These are phyloP conservation scores for Parmelia sp. DNA, from an alignment of 495 filamentous ascomycete genomes.

Conservation along the genomic window DNA sequence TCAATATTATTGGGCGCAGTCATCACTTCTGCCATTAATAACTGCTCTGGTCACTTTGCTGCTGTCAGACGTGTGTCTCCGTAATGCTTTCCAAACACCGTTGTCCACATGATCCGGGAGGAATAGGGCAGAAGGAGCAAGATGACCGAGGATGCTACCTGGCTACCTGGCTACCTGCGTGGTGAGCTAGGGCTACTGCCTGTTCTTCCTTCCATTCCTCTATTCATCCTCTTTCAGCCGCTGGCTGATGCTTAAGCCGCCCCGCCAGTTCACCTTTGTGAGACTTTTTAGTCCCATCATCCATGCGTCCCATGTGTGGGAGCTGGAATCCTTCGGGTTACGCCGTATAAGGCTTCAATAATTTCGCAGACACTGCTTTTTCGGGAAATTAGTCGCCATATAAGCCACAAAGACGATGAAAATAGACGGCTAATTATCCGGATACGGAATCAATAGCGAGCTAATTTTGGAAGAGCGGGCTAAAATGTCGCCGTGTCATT, in stretches of 20 bases:
- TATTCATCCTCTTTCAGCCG: not conserved
- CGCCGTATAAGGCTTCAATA: not conserved
- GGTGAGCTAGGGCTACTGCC: not conserved
- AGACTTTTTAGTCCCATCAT: not conserved
- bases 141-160: not conserved
- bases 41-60: not conserved
- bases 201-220: not conserved
- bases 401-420: not conserved
- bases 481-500: too few relatives aligned
- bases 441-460: too few relatives aligned
- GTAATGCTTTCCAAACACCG: not conserved
- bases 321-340: not conserved
- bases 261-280: not conserved
- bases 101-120: not conserved
- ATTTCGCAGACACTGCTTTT: not conserved
- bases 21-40: not conserved
- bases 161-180: too few relatives aligned
- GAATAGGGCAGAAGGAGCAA: not conserved
- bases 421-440: not conserved
- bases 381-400: not conserved
- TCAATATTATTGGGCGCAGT: not conserved
- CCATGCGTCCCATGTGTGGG: not conserved
- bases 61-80: not conserved
- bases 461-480: not conserved
- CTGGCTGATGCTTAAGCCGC: not conserved